Percentiles rank a stretch among this genome's conserved stretches.
phyloP scores from a whole-genome alignment of 2,329 filamentous ascomycete species.

The Exophiala dermatitidis region DNA sequence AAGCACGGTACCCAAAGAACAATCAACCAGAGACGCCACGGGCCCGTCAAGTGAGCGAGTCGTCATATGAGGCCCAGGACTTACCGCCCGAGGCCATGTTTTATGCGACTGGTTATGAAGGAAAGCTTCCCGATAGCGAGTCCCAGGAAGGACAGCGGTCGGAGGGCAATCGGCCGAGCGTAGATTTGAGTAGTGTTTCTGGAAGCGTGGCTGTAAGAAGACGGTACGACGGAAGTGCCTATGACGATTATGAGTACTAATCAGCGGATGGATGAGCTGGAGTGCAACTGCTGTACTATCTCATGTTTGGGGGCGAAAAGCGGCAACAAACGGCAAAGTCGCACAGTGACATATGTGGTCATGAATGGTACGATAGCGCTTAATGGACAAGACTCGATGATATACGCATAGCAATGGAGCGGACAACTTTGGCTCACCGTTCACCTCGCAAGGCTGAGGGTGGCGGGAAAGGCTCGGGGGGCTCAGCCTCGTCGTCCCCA shows the following conservation, averaged over 20 bases:
- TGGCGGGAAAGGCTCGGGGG: background rate
- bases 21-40: conserved; percentile 1
- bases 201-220: conserved; percentile 25
- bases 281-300: background rate
- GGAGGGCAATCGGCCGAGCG: conserved; percentile 18
- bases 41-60: conserved; percentile 8
- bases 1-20: conserved; percentile 26
- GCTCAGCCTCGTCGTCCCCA: conserved; percentile 4
- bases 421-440: too few species aligned
- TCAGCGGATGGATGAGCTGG: background rate
- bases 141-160: conserved; percentile 27
- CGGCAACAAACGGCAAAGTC: too few species aligned
- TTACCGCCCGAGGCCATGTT: conserved; percentile 12
- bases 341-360: too few species aligned
- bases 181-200: conserved; percentile 25
- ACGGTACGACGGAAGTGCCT: conserved; percentile 30
- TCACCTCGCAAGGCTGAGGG: background rate
- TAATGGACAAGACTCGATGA: too few species aligned
- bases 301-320: too few species aligned
- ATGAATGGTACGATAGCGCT: too few species aligned
- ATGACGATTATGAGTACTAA: conserved; percentile 23
- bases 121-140: conserved; percentile 20
- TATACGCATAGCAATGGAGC: too few species aligned
- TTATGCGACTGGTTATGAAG: conserved; percentile 11
- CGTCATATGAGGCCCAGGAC: conserved; percentile 14